Conservation (phyloP, 257 asterid species). For the Agastache rugosa region DNA sequence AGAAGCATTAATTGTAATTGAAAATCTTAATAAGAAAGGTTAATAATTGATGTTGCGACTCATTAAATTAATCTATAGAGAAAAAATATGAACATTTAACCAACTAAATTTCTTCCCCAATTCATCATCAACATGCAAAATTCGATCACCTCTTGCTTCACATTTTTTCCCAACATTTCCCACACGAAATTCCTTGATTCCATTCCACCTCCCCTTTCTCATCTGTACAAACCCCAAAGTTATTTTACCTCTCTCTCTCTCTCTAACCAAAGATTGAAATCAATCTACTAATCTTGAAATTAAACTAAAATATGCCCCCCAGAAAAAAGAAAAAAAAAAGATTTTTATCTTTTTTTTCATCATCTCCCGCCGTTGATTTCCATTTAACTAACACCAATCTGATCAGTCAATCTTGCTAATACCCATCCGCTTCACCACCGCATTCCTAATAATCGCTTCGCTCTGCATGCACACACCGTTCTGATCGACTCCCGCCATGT, state of each 20-base stretch:
- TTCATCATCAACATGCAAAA: slow-evolving; percentile 28
- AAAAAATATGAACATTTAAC: slow-evolving; percentile 9
- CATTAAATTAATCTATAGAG: slow-evolving; percentile 3
- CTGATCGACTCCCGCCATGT: slow-evolving; percentile 64
- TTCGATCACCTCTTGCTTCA: neutral
- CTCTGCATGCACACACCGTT: slow-evolving; percentile 49
- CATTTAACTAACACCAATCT: neutral
- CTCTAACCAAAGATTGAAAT: slow-evolving; percentile 35
- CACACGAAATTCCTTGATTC: slow-evolving; percentile 15
- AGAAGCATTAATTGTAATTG: neutral
- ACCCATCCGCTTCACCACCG: slow-evolving; percentile 74
- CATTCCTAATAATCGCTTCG: slow-evolving; percentile 66
- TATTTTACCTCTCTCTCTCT: slow-evolving; percentile 43
- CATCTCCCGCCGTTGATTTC: neutral
- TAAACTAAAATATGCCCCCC: slow-evolving; percentile 26
- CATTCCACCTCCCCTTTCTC: slow-evolving; percentile 28
- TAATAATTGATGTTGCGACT: slow-evolving; percentile 3
- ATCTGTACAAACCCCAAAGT: slow-evolving; percentile 57
- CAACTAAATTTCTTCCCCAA: neutral
- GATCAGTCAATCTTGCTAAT: slow-evolving; percentile 67
- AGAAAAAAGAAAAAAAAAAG: slow-evolving; percentile 10
- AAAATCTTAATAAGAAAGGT: neutral
- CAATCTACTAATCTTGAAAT: slow-evolving; percentile 30
- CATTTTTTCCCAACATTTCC: neutral
- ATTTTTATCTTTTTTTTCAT: neutral